Percentiles rank a stretch among this genome's conserved stretches.
Evolutionary conservation across 331 rosid genomes (phyloP).

Genomic region (Quercus phellos): DNA sequence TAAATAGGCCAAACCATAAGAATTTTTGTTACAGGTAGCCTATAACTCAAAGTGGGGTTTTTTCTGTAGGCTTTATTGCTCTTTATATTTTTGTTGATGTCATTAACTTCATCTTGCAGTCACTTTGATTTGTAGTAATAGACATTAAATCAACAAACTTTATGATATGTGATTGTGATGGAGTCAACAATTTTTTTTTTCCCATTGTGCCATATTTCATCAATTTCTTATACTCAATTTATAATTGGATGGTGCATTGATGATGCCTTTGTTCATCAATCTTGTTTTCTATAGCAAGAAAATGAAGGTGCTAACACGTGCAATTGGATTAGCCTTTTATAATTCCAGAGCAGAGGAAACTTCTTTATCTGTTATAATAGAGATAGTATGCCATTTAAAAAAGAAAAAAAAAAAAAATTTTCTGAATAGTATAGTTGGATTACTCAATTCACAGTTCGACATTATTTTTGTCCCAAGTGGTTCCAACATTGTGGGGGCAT

Average conservation of each 20-base stretch:
- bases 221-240: not conserved
- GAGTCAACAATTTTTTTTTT: not conserved
- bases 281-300: not conserved
- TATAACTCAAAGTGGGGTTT: not conserved
- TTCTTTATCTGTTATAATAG: not conserved
- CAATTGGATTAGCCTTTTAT: not conserved
- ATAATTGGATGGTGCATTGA: not conserved
- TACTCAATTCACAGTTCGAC: not conserved
- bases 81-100: not conserved
- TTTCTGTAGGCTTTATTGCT: not conserved
- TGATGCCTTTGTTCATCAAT: not conserved
- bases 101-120: not conserved
- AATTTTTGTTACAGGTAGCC: not conserved
- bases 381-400: no score
- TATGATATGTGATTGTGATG: not conserved
- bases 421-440: not conserved
- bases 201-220: not conserved
- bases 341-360: not conserved
- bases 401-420: not conserved
- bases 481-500: not conserved
- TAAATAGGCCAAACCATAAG: not conserved
- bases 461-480: not conserved
- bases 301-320: not conserved
- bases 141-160: not conserved
- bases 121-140: not conserved